phyloP scores from a whole-genome alignment of 805 yeast species.

The Cyberlindnera bimundalis region DNA sequence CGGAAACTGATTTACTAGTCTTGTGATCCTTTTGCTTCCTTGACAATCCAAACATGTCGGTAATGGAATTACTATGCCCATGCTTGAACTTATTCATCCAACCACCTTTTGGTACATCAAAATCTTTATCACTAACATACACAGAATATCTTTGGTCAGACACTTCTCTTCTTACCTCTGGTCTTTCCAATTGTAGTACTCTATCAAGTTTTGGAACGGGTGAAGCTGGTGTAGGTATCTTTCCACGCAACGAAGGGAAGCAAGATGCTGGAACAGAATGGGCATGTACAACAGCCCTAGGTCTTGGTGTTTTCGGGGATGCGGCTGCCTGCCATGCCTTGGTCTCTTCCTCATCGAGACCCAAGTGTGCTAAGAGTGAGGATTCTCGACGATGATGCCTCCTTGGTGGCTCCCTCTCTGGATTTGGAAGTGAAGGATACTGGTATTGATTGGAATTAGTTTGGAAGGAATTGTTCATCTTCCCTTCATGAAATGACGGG shows the following conservation, averaged over 20 bases:
- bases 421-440: background rate
- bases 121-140: slow-evolving; percentile 15
- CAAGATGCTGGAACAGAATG: slow-evolving; percentile 15
- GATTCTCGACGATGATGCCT: slow-evolving; percentile 14
- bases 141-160: slow-evolving; percentile 9
- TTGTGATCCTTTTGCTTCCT: slow-evolving; percentile 9
- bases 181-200: slow-evolving; percentile 8
- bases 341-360: slow-evolving; percentile 14
- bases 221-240: slow-evolving; percentile 9
- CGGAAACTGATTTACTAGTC: slow-evolving; percentile 7
- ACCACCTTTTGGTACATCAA: slow-evolving; percentile 12
- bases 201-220: slow-evolving; percentile 8
- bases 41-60: slow-evolving; percentile 9
- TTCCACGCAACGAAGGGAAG: slow-evolving; percentile 18
- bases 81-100: slow-evolving; percentile 14
- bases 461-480: background rate
- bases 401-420: background rate
- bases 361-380: slow-evolving; percentile 12
- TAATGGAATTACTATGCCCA: slow-evolving; percentile 6
- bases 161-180: slow-evolving; percentile 9
- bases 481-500: slow-evolving; percentile 2
- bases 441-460: background rate
- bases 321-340: slow-evolving; percentile 13
- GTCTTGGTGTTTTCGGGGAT: slow-evolving; percentile 7
- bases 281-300: slow-evolving; percentile 1